phyloP scores from a whole-genome alignment of 2,329 filamentous ascomycete genomes.

The Diplocarpon rosae region DNA sequence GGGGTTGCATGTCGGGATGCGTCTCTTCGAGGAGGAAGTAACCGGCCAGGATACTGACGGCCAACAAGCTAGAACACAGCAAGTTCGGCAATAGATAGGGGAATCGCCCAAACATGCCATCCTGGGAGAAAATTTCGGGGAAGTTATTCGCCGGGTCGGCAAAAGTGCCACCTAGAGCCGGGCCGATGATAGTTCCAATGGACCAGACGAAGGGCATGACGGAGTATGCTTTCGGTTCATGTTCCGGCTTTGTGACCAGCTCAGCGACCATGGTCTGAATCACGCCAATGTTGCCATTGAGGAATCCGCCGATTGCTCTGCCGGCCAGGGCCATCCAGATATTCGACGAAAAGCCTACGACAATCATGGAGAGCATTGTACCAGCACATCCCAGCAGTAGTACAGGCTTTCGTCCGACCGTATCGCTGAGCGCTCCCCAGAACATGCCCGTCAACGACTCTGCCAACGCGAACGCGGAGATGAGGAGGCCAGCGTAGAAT shows the following conservation, averaged over 20 bases:
- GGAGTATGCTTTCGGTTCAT: slow-evolving; percentile 79
- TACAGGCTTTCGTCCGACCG: slow-evolving; percentile 74
- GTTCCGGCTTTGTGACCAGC: slow-evolving; percentile 69
- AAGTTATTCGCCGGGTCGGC: slow-evolving; percentile 67
- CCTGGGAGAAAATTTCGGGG: slow-evolving; percentile 55
- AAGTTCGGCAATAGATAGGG: slow-evolving; percentile 87
- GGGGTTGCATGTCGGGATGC: slow-evolving; percentile 67
- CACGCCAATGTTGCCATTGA: slow-evolving; percentile 87
- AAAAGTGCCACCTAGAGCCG: slow-evolving; percentile 79
- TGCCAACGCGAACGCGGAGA: slow-evolving; percentile 73
- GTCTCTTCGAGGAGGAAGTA: slow-evolving; percentile 79
- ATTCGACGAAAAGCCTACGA: slow-evolving; percentile 73
- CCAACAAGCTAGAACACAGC: slow-evolving; percentile 63
- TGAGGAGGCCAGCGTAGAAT: slow-evolving; percentile 79
- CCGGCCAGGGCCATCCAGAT: slow-evolving; percentile 76
- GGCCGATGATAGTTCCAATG: slow-evolving; percentile 80
- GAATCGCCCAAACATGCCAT: slow-evolving; percentile 62
- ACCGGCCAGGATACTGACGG: slow-evolving; percentile 70
- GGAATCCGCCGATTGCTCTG: slow-evolving; percentile 63
- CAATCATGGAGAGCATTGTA: slow-evolving; percentile 70
- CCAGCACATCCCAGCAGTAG: slow-evolving; percentile 71
- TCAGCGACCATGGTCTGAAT: slow-evolving; percentile 84
- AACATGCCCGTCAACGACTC: slow-evolving; percentile 79
- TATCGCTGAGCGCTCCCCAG: slow-evolving; percentile 77
- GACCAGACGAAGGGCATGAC: slow-evolving; percentile 94